Evolutionary conservation across 768 basidiomycete genomes (phyloP).

Genomic region (Hydnum rufescens): DNA sequence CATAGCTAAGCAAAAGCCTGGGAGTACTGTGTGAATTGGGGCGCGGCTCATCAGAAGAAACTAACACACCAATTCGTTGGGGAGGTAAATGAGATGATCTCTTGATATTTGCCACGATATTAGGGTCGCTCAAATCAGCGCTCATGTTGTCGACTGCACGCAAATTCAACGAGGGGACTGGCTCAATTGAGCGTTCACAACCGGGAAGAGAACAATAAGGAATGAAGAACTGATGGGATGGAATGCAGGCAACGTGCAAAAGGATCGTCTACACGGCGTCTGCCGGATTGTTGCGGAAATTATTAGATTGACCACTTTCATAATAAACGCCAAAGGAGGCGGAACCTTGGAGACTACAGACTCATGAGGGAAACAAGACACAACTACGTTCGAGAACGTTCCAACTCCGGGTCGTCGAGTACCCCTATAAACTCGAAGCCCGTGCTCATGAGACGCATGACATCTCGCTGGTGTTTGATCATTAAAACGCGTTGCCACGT

Average conservation of each 20-base stretch:
- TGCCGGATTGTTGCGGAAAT: no score
- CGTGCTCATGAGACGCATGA: background rate
- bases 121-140: slow-evolving; percentile 1
- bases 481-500: background rate
- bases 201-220: no score
- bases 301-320: no score
- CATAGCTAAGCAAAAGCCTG: slow-evolving; percentile 3
- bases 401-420: background rate
- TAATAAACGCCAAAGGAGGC: no score
- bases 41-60: background rate
- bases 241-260: no score
- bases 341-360: background rate
- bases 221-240: no score
- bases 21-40: background rate
- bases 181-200: background rate
- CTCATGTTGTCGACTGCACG: background rate
- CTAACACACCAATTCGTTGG: slow-evolving; percentile 3
- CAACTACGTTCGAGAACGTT: background rate
- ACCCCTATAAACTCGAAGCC: background rate
- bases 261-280: no score
- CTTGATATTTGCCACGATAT: slow-evolving; percentile 1
- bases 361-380: background rate
- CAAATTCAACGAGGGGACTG: background rate
- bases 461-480: background rate
- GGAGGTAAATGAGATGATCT: background rate